phyloP scores from a whole-genome alignment of 768 basidiomycete species.

The Leccinum truebloodii region DNA sequence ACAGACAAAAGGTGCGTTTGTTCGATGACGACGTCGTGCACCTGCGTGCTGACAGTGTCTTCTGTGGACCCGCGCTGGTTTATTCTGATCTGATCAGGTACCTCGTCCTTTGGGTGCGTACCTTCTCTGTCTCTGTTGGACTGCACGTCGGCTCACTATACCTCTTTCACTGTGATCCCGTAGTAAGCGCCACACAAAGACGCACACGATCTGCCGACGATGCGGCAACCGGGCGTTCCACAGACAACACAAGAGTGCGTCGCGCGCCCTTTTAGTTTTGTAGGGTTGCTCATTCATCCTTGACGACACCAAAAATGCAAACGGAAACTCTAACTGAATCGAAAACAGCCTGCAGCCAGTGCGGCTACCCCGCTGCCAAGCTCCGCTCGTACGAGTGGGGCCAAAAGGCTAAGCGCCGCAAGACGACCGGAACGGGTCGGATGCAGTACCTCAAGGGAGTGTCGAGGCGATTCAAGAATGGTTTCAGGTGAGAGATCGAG shows the following conservation, averaged over 20 bases:
- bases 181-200: slow-evolving; percentile 96
- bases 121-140: not conserved
- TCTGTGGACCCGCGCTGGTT: not conserved
- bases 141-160: not conserved
- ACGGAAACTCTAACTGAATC: not conserved
- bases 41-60: not conserved
- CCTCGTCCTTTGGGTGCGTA: slow-evolving; percentile 94
- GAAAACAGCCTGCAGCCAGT: slow-evolving; percentile 81
- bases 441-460: slow-evolving; percentile 91
- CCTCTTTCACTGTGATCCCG: not conserved
- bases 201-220: slow-evolving; percentile 96
- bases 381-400: slow-evolving; percentile 98
- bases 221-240: slow-evolving; percentile 97
- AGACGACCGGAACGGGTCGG: slow-evolving; percentile 97
- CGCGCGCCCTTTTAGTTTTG: accelerated
- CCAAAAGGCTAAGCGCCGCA: slow-evolving; percentile 98
- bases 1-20: slow-evolving; percentile 84
- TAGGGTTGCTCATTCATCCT: not conserved
- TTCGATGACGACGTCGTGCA: not conserved
- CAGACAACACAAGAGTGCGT: slow-evolving; percentile 96
- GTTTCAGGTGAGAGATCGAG: slow-evolving; percentile 67
- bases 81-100: slow-evolving; percentile 58
- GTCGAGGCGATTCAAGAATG: slow-evolving; percentile 96
- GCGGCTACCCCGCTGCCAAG: slow-evolving; percentile 96
- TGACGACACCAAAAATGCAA: not conserved